Evolutionary conservation across 1,284 basidiomycete genomes (phyloP), one percentile per base, ranked within the genome.

Genomic region (Ceraceosorus guamensis): DNA sequence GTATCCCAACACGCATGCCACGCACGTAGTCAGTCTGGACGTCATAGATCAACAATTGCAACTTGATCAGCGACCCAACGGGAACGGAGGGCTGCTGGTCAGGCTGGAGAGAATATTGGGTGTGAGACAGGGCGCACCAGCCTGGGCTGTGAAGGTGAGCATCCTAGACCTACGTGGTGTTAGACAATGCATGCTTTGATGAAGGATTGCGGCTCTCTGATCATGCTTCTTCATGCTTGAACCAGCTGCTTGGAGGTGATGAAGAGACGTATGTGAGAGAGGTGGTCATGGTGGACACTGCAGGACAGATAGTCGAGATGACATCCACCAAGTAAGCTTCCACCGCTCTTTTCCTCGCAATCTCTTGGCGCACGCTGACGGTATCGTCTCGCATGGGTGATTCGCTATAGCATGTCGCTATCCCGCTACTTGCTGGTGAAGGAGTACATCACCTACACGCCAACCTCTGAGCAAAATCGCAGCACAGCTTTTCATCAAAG

Each of bases 241-340:
- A 60, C 4, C 67, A 91, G 87, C 77, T 92, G 39, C 87, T 92
- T 52, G 89, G 89, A 52, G 88, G 88, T 37, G 87, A 87, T 61
- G 88, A 91, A 77, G 89, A 92, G 65, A 90, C 92, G 6, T 95
- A 89, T 73, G 89, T 95, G 1, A 85, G 91, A 48, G 91, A 96
- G 79, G 87, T 96, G 35, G 85, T 85, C 60, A 89, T 95, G 75
- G 86, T 72, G 48, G 64, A 72, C 32, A 62, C 68, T 2, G 2
- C 57, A 30, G 52, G 46, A 7, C 32, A 57, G 16, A 11, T 30
- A 1, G 34, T 70, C 44, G 60, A 69, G 45, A 70, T 70, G 68
- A 60, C 62, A 1, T 61, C 57, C 44, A 72, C 70, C 0, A 72
- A 72, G 60, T 61, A 53, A 61, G 60, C 46, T 24, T 52, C 4